Evolutionary conservation across 2,329 filamentous ascomycete species (phyloP), one percentile per base, ranked within the genome.

Genomic region (Nectriaceae sp.): DNA sequence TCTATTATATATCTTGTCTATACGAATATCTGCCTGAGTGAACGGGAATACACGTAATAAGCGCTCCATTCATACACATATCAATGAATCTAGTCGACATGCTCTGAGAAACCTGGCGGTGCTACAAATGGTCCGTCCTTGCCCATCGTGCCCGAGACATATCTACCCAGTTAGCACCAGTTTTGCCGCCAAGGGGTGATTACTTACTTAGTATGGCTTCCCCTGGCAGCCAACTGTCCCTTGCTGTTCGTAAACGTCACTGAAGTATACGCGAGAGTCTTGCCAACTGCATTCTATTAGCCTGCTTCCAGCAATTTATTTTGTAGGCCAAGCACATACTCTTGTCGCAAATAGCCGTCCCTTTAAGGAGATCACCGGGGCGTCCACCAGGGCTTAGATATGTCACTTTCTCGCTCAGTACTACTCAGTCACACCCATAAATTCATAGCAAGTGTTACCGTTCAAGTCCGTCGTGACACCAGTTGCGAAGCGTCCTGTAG

Each of bases 391-490:
- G 75, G 47, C 72, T 81, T 19, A 86, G 66, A 58, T 86, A 87
- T 0, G 82, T 83, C n/a, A 87, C 83, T 86, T 29, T 6, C 4
- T 2, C 33, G 62, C 11, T 63, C 51, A 3, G 21, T 11, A 20
- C 1, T 15, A 21, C n/a, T 13, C 18, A 11, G 4, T n/a, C 4
- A 15, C n/a, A 29, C 35, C 2, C 11, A 13, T 4, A 5, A 4
- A 1, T 0, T 18, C 1, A 0, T 4, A 2, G 21, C 11, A 20
- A 11, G 11, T 21, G 38, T 31, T 65, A 83, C 83, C 80, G 45
- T 84, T 87, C 13, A 87, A 63, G 54, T 87, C 83, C 0, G 83
- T 87, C 2, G 83, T 83, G 3, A 87, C 83, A 11, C 83, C 83
- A 0, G 83, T 87, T 16, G 77, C 75, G 57, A 80, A 86, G 1